Conservation (phyloP, 352 stramenopile genomes). For the Pythium dissimile region DNA sequence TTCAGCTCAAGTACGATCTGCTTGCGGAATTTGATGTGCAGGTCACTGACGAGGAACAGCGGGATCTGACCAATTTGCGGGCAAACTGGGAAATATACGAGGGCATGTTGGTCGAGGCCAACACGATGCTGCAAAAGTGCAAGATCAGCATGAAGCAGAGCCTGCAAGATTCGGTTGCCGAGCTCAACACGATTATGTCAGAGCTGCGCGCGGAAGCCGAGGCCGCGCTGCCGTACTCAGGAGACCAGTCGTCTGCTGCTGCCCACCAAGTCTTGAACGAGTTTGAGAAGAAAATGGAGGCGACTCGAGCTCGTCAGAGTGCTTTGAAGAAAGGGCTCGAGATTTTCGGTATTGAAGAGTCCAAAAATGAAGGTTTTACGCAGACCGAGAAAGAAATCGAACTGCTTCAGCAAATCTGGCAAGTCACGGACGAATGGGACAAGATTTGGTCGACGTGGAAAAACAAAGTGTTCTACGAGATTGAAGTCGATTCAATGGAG, state of each 20-base stretch:
- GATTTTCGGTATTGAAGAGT: slow-evolving; percentile 91
- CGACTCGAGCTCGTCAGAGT: slow-evolving; percentile 59
- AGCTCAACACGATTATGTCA: slow-evolving; percentile 84
- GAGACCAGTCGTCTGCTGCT: slow-evolving; percentile 47
- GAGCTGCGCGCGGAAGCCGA: slow-evolving; percentile 75
- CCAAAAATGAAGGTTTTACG: slow-evolving; percentile 79
- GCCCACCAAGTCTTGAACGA: slow-evolving; percentile 70
- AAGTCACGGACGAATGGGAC: slow-evolving; percentile 87
- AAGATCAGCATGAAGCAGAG: slow-evolving; percentile 96
- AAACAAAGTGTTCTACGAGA: slow-evolving; percentile 89
- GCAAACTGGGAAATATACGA: slow-evolving; percentile 85
- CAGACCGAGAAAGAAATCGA: slow-evolving; percentile 90
- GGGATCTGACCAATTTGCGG: slow-evolving; percentile 63
- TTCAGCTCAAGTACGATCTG: slow-evolving; percentile 86
- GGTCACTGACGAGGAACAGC: slow-evolving; percentile 83
- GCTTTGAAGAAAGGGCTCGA: slow-evolving; percentile 88
- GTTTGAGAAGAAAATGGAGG: slow-evolving; percentile 89
- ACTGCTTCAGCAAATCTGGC: slow-evolving; percentile 89
- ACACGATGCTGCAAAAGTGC: slow-evolving; percentile 90
- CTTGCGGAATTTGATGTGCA: slow-evolving; percentile 88
- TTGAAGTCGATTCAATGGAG: slow-evolving; percentile 92
- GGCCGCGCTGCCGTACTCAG: slow-evolving; percentile 69
- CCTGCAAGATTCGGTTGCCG: slow-evolving; percentile 87
- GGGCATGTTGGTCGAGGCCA: slow-evolving; percentile 77
- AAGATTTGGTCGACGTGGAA: slow-evolving; percentile 90